Evolutionary conservation across 768 basidiomycete genomes (phyloP).

Genomic region (Mycena venus): DNA sequence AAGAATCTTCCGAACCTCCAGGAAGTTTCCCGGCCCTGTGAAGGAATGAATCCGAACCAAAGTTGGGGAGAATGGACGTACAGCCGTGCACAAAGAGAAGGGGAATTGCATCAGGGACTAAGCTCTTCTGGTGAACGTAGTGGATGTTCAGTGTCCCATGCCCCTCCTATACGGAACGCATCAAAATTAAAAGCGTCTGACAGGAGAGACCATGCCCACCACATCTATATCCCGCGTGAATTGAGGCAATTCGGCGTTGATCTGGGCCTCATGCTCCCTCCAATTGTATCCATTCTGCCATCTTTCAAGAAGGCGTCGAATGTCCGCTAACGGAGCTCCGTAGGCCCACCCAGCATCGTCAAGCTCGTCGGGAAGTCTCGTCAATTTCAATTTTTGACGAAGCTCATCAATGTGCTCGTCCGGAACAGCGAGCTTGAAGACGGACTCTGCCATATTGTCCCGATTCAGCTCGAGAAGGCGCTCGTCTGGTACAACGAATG

Average conservation of each 20-base stretch:
- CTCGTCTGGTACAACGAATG: not conserved
- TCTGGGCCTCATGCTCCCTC: conserved; percentile 61
- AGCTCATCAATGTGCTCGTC: conserved; percentile 57
- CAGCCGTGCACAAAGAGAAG: conserved; percentile 75
- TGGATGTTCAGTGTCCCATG: conserved; percentile 63
- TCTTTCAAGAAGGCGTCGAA: conserved; percentile 60
- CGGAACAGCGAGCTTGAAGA: conserved; percentile 64
- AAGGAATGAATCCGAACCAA: not conserved
- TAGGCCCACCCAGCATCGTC: conserved; percentile 65
- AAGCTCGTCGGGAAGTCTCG: conserved; percentile 70
- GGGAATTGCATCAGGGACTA: conserved; percentile 61
- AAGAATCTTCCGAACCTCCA: conserved; percentile 70
- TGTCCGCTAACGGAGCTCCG: conserved; percentile 64
- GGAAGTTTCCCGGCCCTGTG: conserved; percentile 74
- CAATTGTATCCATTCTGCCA: conserved; percentile 73
- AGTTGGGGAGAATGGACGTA: conserved; percentile 31
- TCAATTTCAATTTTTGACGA: conserved; percentile 59
- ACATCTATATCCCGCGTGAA: conserved; percentile 66
- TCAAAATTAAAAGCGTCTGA: no score
- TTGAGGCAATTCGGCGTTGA: conserved; percentile 69
- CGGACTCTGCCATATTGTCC: conserved; percentile 43
- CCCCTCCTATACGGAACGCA: not conserved
- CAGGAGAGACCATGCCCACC: no score
- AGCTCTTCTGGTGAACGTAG: conserved; percentile 69
- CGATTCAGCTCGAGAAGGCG: no score